Conservation (phyloP, 1,284 basidiomycete species). For the Boletus semigastroideus region DNA sequence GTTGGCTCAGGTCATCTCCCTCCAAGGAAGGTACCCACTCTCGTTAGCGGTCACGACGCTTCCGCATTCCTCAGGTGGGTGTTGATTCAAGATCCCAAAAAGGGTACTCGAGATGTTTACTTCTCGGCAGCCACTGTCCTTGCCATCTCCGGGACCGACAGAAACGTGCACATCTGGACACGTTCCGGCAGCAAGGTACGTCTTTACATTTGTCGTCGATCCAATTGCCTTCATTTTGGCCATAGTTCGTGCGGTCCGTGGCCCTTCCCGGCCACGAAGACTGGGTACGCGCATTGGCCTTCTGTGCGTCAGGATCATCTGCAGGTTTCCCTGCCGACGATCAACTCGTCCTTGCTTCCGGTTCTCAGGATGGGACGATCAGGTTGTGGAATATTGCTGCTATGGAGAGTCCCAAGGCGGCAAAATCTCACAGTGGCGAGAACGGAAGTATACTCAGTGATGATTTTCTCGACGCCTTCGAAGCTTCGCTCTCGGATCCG, state of each 20-base stretch:
- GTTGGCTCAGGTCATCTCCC: slow-evolving; percentile 59
- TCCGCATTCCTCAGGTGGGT: slow-evolving; percentile 65
- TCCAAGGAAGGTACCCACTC: slow-evolving; percentile 75
- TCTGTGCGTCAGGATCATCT: slow-evolving; percentile 41
- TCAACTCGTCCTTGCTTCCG: slow-evolving; percentile 74
- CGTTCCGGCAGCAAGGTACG: slow-evolving; percentile 49
- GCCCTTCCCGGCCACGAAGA: slow-evolving; percentile 89
- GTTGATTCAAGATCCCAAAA: slow-evolving; percentile 36
- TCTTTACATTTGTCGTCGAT: not conserved
- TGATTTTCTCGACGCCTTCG: slow-evolving; percentile 85
- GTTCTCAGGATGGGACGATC: slow-evolving; percentile 90
- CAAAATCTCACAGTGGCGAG: slow-evolving; percentile 5
- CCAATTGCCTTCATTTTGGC: not conserved
- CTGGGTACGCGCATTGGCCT: slow-evolving; percentile 83
- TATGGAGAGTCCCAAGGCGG: slow-evolving; percentile 29
- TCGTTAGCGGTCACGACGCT: slow-evolving; percentile 64
- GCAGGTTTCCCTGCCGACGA: slow-evolving; percentile 26
- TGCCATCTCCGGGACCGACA: slow-evolving; percentile 77
- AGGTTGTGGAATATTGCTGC: slow-evolving; percentile 82
- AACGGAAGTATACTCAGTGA: slow-evolving; percentile 45
- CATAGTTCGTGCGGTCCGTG: slow-evolving; percentile 58
- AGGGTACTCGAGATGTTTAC: not conserved
- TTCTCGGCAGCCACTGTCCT: slow-evolving; percentile 60
- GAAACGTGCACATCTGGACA: slow-evolving; percentile 74
- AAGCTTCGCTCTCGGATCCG: slow-evolving; percentile 69